Evolutionary conservation across 148 eudicot species (phyloP), one percentile per base, ranked within the genome.

Genomic region (Fagopyrum homotropicum): DNA sequence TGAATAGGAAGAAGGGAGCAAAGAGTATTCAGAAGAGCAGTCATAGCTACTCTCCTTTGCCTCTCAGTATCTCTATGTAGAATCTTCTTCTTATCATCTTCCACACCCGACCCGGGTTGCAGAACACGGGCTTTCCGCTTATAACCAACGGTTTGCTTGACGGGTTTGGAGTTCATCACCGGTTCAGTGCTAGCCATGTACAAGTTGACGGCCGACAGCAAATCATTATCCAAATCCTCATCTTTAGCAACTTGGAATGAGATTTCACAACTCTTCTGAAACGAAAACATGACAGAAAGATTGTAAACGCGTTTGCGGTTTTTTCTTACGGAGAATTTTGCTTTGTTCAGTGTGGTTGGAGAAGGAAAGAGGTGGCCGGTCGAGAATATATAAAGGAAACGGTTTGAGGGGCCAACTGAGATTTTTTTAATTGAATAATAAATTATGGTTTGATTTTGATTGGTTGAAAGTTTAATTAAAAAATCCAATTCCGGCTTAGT

Each of bases 41-140:
- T 5, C 71, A 66, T 66, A 66, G 45, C 71, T 14, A 66, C 47
- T 66, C 71, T 66, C 2, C 71, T 66, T 66, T 66, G 71, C 71
- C 71, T 66, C 71, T 66, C 71, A 66, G 71, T 66, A 35, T 66
- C 19, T 9, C 45, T 66, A 40, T 66, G 71, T 0, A 43, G 9
- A 43, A 9, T 66, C 46, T 40, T 66, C n/a, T 63, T 63, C 19
- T 5, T 66, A 40, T 66, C 71, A 17, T 40, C n/a, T 66, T 63
- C 45, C 7, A 16, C 60, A 9, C 64, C 30, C 35, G 1, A 6
- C 7, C 4, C 35, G 64, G 64, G 2, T 4, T 59, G 46, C 43
- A 17, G 46, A 66, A 14, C 46, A 14, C 6, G 47, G 9, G 46
- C 43, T 43, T 40, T 66, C 71, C 71, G 46, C 71, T 66, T 66